Evolutionary conservation across 306 rosid genomes (phyloP).

Genomic region (Prunus persica): DNA sequence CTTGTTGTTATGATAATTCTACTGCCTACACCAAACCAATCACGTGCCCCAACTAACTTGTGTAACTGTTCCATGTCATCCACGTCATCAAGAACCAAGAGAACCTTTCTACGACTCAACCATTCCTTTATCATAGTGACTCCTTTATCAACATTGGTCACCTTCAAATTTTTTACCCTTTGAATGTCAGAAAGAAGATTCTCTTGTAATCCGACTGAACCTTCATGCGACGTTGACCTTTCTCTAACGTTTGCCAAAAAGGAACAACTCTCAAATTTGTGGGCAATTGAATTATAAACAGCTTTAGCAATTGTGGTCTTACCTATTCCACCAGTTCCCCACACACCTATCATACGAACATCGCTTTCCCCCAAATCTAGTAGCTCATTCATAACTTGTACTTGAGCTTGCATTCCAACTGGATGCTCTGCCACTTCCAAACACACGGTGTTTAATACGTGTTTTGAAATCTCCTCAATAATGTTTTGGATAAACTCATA

Average conservation of each 20-base stretch:
- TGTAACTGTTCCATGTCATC: background rate
- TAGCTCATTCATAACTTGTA: too few species aligned
- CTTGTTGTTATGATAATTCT: background rate
- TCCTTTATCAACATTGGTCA: background rate
- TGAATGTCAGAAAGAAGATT: background rate
- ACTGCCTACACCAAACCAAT: background rate
- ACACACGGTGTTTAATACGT: rapidly evolving
- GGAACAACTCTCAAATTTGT: too few species aligned
- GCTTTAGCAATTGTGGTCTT: too few species aligned
- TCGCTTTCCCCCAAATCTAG: too few species aligned
- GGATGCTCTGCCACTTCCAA: too few species aligned
- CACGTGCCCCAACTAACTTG: background rate
- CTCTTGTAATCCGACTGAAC: background rate
- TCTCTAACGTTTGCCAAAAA: background rate
- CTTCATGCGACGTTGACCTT: background rate
- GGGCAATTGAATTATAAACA: too few species aligned
- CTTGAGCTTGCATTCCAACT: too few species aligned
- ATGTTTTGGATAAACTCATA: too few species aligned
- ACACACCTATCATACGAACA: too few species aligned
- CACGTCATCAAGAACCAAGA: slow-evolving; percentile 6
- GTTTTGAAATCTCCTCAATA: too few species aligned
- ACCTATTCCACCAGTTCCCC: too few species aligned
- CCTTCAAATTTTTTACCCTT: background rate
- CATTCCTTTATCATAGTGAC: background rate
- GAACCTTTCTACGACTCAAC: background rate